A percentile compares a stretch with the other conserved stretches of the same genome.
phyloP scores from a whole-genome alignment of 2,329 filamentous ascomycete species.

The Coniochaeta ligniaria region DNA sequence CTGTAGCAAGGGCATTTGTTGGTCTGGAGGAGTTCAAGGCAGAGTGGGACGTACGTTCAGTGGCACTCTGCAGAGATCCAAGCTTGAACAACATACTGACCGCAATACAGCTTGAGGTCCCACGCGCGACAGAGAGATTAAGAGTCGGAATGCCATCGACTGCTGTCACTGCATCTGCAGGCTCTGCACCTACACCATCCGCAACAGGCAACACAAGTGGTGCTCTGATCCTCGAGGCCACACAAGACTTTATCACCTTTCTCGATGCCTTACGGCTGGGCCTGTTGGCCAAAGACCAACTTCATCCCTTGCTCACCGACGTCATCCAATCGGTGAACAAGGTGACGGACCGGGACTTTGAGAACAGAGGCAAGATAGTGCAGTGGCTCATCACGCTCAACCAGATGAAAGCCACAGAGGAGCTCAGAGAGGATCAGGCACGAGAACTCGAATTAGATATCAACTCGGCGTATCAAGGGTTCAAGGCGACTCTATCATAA shows the following conservation, averaged over 20 bases:
- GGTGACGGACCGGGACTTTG: constrained; percentile 91
- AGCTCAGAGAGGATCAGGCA: constrained; percentile 79
- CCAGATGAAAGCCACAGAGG: constrained; percentile 94
- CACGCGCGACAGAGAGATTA: constrained; percentile 85
- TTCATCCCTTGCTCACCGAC: constrained; percentile 92
- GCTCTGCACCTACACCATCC: constrained; percentile 32
- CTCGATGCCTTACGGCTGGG: constrained; percentile 90
- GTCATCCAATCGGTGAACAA: constrained; percentile 97
- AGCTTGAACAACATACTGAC: neutral
- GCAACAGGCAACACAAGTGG: constrained; percentile 43
- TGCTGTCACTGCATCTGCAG: constrained; percentile 49
- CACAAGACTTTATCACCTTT: constrained; percentile 98
- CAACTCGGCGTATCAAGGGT: constrained; percentile 88
- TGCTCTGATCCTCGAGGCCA: constrained; percentile 76
- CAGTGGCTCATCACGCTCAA: constrained; percentile 97
- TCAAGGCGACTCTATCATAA: constrained; percentile 69
- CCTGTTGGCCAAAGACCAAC: constrained; percentile 85
- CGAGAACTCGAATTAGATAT: constrained; percentile 89
- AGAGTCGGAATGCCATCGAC: constrained; percentile 91
- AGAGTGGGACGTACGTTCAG: constrained; percentile 73
- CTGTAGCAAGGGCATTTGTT: constrained; percentile 79
- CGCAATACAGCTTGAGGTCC: constrained; percentile 73
- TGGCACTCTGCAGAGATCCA: neutral
- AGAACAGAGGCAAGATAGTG: constrained; percentile 92
- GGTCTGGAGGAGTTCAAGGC: constrained; percentile 87